Conservation (phyloP, 306 rosid species). For the Cicer yamashitae region DNA sequence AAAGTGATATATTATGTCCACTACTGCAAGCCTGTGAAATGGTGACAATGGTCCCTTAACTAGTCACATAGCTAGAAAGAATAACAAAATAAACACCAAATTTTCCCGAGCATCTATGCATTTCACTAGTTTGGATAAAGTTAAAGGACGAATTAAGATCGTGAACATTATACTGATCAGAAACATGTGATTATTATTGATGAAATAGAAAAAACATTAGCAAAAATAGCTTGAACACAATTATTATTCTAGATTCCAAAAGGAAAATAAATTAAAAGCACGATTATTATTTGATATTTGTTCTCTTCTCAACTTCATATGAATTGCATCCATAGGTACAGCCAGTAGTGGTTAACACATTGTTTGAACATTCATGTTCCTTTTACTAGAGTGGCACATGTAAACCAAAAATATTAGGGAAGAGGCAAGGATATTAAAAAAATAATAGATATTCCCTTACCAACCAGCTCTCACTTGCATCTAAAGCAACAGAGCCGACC, state of each 20-base stretch:
- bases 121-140: conserved; percentile 26
- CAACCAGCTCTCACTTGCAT: conserved; percentile 96
- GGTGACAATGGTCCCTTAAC: conserved; percentile 38
- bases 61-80: conserved; percentile 28
- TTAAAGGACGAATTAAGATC: conserved; percentile 20
- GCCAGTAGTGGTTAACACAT: conserved; percentile 5
- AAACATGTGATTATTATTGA: conserved; percentile 7
- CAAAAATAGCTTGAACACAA: conserved; percentile 1
- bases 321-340: conserved; percentile 25
- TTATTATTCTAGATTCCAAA: neutral
- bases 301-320: conserved; percentile 17
- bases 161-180: conserved; percentile 24
- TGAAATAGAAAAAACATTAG: conserved; percentile 9
- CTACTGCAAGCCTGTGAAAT: conserved; percentile 75
- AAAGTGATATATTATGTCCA: conserved; percentile 79
- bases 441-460: conserved; percentile 57
- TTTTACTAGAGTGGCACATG: conserved; percentile 14
- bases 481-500: conserved; percentile 80
- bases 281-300: conserved; percentile 26
- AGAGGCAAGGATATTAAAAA: neutral
- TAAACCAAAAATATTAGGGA: conserved; percentile 27
- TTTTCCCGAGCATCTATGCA: conserved; percentile 14
- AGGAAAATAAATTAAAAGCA: neutral
- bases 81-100: conserved; percentile 32
- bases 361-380: conserved; percentile 24